Evolutionary conservation across 345 rosid genomes (phyloP).

Genomic region (Salix exigua): DNA sequence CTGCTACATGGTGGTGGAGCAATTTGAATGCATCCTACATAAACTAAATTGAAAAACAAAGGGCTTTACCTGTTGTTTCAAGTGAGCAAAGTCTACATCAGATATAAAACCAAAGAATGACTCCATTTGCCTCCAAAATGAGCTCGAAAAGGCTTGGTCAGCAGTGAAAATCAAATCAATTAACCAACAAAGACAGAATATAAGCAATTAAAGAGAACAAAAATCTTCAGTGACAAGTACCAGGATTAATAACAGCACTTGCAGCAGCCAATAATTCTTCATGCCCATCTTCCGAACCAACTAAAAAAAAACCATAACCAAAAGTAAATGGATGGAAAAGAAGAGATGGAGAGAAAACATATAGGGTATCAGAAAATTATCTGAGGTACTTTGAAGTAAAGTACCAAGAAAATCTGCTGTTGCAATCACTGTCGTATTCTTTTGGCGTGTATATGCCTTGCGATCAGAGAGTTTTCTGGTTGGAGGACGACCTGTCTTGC

Average conservation of each 20-base stretch:
- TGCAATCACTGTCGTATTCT: slow-evolving; percentile 47
- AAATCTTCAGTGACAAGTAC: slow-evolving; percentile 32
- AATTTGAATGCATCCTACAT: background rate
- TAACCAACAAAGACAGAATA: slow-evolving; percentile 11
- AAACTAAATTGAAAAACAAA: slow-evolving; percentile 8
- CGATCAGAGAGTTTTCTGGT: slow-evolving; percentile 90
- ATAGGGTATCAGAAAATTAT: slow-evolving; percentile 9
- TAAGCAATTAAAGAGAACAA: slow-evolving; percentile 10
- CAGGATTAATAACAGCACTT: slow-evolving; percentile 60
- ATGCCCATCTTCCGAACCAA: slow-evolving; percentile 73
- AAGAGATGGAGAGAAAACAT: slow-evolving; percentile 6
- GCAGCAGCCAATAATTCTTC: slow-evolving; percentile 86
- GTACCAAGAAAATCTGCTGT: slow-evolving; percentile 80
- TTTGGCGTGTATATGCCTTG: slow-evolving; percentile 73
- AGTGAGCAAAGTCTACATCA: slow-evolving; percentile 53
- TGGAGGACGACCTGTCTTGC: slow-evolving; percentile 90
- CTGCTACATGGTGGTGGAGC: background rate
- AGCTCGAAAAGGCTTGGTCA: slow-evolving; percentile 49
- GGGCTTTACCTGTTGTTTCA: slow-evolving; percentile 65
- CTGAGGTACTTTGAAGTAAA: slow-evolving; percentile 20
- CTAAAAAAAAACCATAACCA: slow-evolving; percentile 37
- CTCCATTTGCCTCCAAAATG: slow-evolving; percentile 90
- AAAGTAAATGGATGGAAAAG: slow-evolving; percentile 19
- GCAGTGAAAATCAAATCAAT: slow-evolving; percentile 39
- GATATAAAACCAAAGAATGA: slow-evolving; percentile 63